Conservation (phyloP, 352 stramenopile species). For the Phytophthora uliginosa region DNA sequence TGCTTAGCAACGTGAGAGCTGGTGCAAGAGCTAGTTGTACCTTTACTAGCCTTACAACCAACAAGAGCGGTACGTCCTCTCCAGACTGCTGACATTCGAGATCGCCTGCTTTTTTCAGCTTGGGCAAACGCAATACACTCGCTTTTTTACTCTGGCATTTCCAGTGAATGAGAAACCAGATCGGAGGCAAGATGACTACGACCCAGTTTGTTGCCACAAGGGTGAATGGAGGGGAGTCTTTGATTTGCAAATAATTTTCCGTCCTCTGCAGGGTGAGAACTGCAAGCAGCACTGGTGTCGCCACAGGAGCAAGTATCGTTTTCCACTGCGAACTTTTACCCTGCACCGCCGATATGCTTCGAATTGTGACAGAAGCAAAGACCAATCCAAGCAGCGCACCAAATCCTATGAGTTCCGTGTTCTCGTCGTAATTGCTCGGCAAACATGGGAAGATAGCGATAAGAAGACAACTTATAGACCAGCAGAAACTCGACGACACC, state of each 20-base stretch:
- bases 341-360: conserved; percentile 9
- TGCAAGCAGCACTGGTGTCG: conserved; percentile 38
- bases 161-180: conserved; percentile 34
- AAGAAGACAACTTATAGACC: conserved; percentile 58
- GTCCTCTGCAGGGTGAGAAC: conserved; percentile 56
- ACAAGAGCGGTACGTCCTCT: conserved; percentile 1
- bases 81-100: conserved; percentile 22
- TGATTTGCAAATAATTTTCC: conserved; percentile 38
- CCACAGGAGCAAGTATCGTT: conserved; percentile 3
- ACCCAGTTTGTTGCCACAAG: conserved; percentile 64
- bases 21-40: conserved; percentile 65
- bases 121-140: conserved; percentile 3
- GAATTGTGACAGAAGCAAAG: conserved; percentile 5
- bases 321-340: conserved; percentile 15
- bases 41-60: conserved; percentile 48
- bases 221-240: conserved; percentile 37
- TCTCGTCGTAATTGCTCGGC: conserved; percentile 66
- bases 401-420: conserved; percentile 55
- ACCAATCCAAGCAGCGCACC: conserved; percentile 38
- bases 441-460: conserved; percentile 77
- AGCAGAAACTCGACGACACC: conserved; percentile 35
- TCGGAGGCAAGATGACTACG: conserved; percentile 45
- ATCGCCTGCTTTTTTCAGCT: conserved; percentile 10
- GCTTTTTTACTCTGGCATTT: conserved; percentile 16
- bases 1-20: conserved; percentile 74